These are phyloP conservation scores for Thuja plicata DNA, from an alignment of 83 land plant genomes.

Conservation along the genomic window DNA sequence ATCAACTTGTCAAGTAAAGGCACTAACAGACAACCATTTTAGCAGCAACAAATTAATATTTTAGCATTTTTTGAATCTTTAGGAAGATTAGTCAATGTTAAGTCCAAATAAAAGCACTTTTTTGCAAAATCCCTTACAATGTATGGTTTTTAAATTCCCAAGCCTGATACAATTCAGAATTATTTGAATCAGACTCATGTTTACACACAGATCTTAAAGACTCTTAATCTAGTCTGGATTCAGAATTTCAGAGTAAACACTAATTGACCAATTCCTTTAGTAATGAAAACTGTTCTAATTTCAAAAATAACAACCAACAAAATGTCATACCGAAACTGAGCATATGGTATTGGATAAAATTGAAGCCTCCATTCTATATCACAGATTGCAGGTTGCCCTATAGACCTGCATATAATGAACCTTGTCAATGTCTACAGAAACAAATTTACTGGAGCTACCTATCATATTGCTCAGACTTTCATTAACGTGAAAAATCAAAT, in stretches of 20 bases:
- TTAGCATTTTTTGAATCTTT: neutral
- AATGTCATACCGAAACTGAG: slow-evolving; percentile 2
- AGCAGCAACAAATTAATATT: neutral
- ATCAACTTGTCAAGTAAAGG: neutral
- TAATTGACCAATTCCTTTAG: neutral
- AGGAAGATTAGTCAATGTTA: neutral
- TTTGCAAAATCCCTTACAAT: neutral
- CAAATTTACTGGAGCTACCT: neutral
- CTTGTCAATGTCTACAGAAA: neutral
- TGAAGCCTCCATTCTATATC: slow-evolving; percentile 8
- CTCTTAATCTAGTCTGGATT: neutral
- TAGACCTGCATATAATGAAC: neutral
- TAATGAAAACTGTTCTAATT: neutral
- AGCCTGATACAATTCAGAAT: neutral
- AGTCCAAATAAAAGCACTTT: neutral
- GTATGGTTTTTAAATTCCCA: neutral
- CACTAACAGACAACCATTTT: neutral
- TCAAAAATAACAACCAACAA: neutral
- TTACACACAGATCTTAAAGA: neutral
- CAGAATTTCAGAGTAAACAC: neutral
- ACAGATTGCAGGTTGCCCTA: slow-evolving; percentile 10
- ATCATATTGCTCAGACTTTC: neutral
- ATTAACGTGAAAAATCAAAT: neutral
- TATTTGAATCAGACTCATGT: neutral
- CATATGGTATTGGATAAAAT: neutral